Evolutionary conservation across 2,329 filamentous ascomycete species (phyloP), one percentile per base, ranked within the genome.

Genomic region (Penicillium sp.): DNA sequence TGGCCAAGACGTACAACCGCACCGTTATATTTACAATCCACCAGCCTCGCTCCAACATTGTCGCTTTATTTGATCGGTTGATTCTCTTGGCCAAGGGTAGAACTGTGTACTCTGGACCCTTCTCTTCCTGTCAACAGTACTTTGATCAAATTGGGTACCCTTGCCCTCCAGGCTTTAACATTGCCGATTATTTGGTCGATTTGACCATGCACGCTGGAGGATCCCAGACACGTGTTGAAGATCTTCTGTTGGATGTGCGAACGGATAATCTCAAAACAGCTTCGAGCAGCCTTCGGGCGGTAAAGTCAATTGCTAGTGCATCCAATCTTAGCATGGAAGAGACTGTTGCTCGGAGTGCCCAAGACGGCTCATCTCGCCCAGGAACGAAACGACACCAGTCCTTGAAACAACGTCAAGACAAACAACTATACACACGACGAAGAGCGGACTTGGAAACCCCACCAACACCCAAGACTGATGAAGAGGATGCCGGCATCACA

Each of bases 1-100:
- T 99, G 46, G 94, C 95, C 52, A 97, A 96, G 78, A 94, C 86
- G 43, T 99, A 97, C 77, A 95, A 97, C 75, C 84, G 95, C 59
- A 99, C 95, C 0, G 91, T 99, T 55, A 89, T 99, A 60, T 97
- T 99, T 76, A 99, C 94, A 14, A 99, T 99, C 62, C 94, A 99
- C 71, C 94, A 99, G 68, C 94, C 94, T 38, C 85, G 95, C 63
- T 99, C 94, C 11, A 99, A 99, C 73, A 99, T 99, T 67, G 94
- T 97, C 21, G 94, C 94, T 9, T 82, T 99, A 3, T 99, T 99
- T 68, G 94, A 99, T 70, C 86, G 93, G 56, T 81, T 99, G n/a
- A 82, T 99, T 54, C 83, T 99, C 14, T 80, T 99, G 45, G 94
- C 94, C 2, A 87, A 91, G 63, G 94, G 94, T 24, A 87, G 87